phyloP scores from a whole-genome alignment of 495 filamentous ascomycete species.

The Neurospora sp. region DNA sequence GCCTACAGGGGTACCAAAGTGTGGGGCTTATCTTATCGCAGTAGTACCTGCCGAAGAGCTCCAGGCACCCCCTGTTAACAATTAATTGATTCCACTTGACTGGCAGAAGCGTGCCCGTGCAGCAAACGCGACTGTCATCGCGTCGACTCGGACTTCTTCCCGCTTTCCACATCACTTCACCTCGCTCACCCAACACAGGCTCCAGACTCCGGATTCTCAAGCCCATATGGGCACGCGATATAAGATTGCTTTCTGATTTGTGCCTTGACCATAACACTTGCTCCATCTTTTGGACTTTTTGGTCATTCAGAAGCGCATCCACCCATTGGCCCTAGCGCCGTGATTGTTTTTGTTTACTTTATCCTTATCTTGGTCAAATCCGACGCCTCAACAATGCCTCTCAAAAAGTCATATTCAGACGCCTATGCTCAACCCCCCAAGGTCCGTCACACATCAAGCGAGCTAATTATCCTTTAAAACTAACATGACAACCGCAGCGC shows the following conservation, averaged over 20 bases:
- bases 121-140: neutral
- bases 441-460: constrained; percentile 5
- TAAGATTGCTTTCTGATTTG: neutral
- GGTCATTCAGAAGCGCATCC: neutral
- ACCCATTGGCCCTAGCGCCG: neutral
- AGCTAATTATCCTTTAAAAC: constrained; percentile 13
- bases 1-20: neutral
- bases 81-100: neutral
- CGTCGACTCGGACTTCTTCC: neutral
- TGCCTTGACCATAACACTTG: neutral
- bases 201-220: neutral
- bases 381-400: constrained; percentile 26
- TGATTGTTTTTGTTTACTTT: neutral
- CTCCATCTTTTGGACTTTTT: neutral
- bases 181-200: neutral
- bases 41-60: neutral
- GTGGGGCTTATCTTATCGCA: constrained; percentile 6
- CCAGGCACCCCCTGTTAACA: neutral
- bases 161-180: neutral
- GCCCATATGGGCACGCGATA: neutral
- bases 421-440: constrained; percentile 21
- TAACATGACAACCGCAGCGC: constrained; percentile 13
- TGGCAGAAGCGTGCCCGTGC: neutral
- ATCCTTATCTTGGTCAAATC: neutral
- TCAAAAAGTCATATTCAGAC: constrained; percentile 44